Conservation (phyloP, 2,329 filamentous ascomycete species). For the Ilyonectria robusta region DNA sequence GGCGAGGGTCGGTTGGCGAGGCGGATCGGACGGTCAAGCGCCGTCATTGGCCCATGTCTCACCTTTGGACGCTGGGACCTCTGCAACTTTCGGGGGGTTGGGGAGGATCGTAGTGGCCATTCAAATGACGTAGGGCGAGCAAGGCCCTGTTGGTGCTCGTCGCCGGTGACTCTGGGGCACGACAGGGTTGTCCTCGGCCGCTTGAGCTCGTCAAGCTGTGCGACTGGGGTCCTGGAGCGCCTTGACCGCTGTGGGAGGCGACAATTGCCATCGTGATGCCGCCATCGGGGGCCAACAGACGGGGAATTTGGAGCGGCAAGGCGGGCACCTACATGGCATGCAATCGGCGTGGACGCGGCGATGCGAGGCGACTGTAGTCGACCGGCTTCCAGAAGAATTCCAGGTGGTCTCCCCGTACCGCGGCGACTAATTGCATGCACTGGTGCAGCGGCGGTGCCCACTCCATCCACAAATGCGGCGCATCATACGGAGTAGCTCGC, state of each 20-base stretch:
- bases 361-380: conserved; percentile 32
- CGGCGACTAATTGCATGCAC: conserved; percentile 31
- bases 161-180: conserved; percentile 40
- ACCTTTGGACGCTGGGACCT: conserved; percentile 28
- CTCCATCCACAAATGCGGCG: conserved; percentile 18
- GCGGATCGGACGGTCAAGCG: conserved; percentile 29
- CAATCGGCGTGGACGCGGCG: background rate
- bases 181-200: conserved; percentile 42
- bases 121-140: conserved; percentile 44
- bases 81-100: conserved; percentile 34
- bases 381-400: conserved; percentile 48
- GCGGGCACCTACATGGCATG: background rate
- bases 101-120: conserved; percentile 37
- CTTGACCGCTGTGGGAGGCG: conserved; percentile 34
- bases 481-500: conserved; percentile 16
- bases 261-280: conserved; percentile 38
- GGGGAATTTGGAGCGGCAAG: background rate
- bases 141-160: conserved; percentile 26
- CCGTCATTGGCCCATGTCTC: conserved; percentile 42
- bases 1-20: conserved; percentile 23
- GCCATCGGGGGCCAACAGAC: conserved; percentile 33
- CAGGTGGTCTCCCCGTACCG: conserved; percentile 35
- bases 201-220: conserved; percentile 24
- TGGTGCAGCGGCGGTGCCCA: conserved; percentile 17
- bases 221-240: conserved; percentile 35